These are phyloP conservation scores for Dothideomycetes sp. DNA, from an alignment of 2,329 filamentous ascomycete species.

Conservation along the genomic window DNA sequence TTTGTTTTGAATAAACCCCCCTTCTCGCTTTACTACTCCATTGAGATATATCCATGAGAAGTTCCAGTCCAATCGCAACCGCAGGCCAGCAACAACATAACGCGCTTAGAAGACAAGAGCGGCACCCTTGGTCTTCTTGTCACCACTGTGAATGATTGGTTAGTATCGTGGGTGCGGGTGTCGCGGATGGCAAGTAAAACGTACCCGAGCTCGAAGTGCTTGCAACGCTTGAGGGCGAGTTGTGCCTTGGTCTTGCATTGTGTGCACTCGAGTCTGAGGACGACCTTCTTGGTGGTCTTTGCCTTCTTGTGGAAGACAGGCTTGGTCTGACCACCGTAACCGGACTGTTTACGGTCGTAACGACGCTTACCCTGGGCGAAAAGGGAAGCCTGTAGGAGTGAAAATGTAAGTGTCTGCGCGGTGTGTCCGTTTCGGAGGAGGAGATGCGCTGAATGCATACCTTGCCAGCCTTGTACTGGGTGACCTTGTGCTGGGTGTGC, in stretches of 20 bases:
- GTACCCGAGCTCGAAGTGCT: slow-evolving; percentile 99
- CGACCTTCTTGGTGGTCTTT: slow-evolving; percentile 99
- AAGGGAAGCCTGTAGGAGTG: slow-evolving; percentile 57
- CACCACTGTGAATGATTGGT: slow-evolving; percentile 59
- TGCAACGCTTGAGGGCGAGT: slow-evolving; percentile 98
- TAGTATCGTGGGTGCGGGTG: slow-evolving; percentile 28
- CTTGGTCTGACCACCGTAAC: slow-evolving; percentile 99
- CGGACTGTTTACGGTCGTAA: slow-evolving; percentile 98
- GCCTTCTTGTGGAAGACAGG: slow-evolving; percentile 99
- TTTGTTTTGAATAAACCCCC: slow-evolving; percentile 7
- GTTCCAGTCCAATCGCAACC: not conserved
- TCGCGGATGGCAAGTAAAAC: slow-evolving; percentile 26
- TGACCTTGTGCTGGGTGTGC: slow-evolving; percentile 76
- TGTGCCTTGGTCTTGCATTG: slow-evolving; percentile 97
- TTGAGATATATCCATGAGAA: not conserved
- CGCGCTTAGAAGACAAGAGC: slow-evolving; percentile 94
- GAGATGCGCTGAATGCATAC: slow-evolving; percentile 31
- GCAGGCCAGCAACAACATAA: slow-evolving; percentile 16
- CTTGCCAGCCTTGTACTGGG: slow-evolving; percentile 96
- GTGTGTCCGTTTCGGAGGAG: not conserved
- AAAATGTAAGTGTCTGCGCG: slow-evolving; percentile 1
- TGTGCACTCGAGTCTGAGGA: slow-evolving; percentile 95
- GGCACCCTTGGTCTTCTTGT: slow-evolving; percentile 99
- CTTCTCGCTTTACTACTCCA: not conserved
- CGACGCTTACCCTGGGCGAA: slow-evolving; percentile 99